A percentile compares a stretch with the other conserved stretches of the same genome.
These are phyloP conservation scores for Plasmodium fragile DNA, from an alignment of 169 alveolate species.

Conservation along the genomic window DNA sequence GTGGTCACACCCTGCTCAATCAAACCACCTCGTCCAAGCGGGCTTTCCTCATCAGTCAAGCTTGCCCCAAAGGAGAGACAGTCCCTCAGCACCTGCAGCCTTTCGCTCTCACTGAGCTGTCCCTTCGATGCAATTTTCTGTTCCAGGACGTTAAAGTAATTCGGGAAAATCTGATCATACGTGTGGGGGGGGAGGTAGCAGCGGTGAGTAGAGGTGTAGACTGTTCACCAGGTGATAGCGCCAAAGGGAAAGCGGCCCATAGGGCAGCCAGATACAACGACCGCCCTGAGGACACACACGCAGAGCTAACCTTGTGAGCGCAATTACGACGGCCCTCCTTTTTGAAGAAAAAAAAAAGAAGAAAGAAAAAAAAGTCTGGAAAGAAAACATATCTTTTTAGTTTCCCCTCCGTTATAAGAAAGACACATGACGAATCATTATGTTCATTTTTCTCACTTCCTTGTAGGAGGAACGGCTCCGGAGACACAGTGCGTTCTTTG, in stretches of 20 bases:
- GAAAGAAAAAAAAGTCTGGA: conserved; percentile 47
- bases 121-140: conserved; percentile 5
- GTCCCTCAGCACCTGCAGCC: not conserved
- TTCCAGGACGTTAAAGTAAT: conserved; percentile 33
- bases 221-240: not conserved
- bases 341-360: conserved; percentile 43
- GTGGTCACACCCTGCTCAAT: not conserved
- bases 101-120: not conserved
- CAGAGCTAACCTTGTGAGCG: not conserved
- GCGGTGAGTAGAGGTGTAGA: not conserved
- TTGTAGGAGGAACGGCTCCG: not conserved
- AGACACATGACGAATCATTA: not conserved
- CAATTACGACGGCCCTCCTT: not conserved
- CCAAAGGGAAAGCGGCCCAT: not conserved
- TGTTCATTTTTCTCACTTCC: not conserved
- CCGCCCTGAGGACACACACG: not conserved
- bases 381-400: not conserved
- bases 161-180: conserved; percentile 12
- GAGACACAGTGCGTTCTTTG: not conserved
- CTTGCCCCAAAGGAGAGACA: not conserved
- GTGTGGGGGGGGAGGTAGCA: not conserved
- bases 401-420: not conserved
- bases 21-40: not conserved
- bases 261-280: not conserved
- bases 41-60: not conserved